A percentile compares a stretch with the other conserved stretches of the same genome.
These are phyloP conservation scores for Chytriomyces hyalinus DNA, from an alignment of 192 early-diverging fungal genomes.

Conservation along the genomic window DNA sequence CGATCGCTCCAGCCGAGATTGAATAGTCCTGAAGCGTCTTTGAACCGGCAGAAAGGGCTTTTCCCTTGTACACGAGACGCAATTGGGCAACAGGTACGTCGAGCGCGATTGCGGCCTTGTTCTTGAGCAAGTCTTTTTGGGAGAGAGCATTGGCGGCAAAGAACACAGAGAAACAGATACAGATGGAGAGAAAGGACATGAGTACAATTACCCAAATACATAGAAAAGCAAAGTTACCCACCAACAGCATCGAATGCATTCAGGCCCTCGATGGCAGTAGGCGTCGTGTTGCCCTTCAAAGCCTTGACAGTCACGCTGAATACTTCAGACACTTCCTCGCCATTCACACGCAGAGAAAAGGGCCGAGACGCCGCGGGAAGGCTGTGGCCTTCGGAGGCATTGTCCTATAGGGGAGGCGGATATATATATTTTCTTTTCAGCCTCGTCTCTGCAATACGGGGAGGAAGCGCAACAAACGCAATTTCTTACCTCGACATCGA, in stretches of 20 bases:
- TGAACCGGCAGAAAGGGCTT: background rate
- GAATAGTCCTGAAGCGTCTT: slow-evolving; percentile 22
- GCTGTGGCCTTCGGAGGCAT: no score
- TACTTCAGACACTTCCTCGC: background rate
- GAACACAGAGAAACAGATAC: no score
- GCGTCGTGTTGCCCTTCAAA: slow-evolving; percentile 16
- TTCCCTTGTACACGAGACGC: slow-evolving; percentile 30
- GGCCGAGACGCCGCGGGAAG: slow-evolving; percentile 26
- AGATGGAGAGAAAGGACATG: no score
- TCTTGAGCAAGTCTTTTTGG: background rate
- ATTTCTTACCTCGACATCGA: slow-evolving; percentile 3
- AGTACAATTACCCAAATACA: background rate
- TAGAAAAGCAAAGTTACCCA: background rate
- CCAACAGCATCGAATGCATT: slow-evolving; percentile 6
- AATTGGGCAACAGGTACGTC: background rate
- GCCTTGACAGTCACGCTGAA: slow-evolving; percentile 26
- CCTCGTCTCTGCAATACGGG: background rate
- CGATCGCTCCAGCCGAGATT: slow-evolving; percentile 3
- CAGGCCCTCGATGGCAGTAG: slow-evolving; percentile 4
- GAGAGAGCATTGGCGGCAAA: no score
- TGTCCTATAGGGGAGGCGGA: no score
- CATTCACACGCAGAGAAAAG: slow-evolving; percentile 6
- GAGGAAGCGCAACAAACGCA: no score
- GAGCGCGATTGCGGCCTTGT: background rate
- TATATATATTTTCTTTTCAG: background rate